phyloP scores from a whole-genome alignment of 2,329 filamentous ascomycete genomes.

The Ilyonectria mors-panacis region DNA sequence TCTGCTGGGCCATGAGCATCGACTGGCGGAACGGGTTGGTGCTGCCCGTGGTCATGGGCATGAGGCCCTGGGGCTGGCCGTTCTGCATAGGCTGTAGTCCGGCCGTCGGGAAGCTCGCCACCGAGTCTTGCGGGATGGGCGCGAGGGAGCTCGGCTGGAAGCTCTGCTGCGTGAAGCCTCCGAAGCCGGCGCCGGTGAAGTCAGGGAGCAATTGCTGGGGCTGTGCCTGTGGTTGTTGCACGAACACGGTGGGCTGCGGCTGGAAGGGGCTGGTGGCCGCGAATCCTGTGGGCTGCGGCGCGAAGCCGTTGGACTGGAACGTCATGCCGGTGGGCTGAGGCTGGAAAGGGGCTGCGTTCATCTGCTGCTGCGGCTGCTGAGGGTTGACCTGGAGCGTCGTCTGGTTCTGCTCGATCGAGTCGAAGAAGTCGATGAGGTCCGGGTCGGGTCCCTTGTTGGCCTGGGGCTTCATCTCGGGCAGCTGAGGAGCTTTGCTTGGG shows the following conservation, averaged over 20 bases:
- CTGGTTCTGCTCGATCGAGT: constrained; percentile 91
- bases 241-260: constrained; percentile 44
- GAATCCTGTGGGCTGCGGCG: constrained; percentile 52
- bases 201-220: constrained; percentile 60
- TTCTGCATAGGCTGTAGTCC: constrained; percentile 41
- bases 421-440: constrained; percentile 95
- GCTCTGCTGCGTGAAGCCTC: constrained; percentile 78
- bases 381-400: constrained; percentile 72
- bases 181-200: constrained; percentile 83
- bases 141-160: constrained; percentile 69
- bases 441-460: constrained; percentile 76
- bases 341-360: constrained; percentile 51
- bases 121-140: constrained; percentile 71
- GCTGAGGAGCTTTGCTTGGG: constrained; percentile 53
- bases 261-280: constrained; percentile 52
- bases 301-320: constrained; percentile 45
- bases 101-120: constrained; percentile 53
- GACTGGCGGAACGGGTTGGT: constrained; percentile 97
- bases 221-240: constrained; percentile 56
- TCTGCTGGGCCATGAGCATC: constrained; percentile 77
- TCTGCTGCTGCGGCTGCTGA: constrained; percentile 55
- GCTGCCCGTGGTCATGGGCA: constrained; percentile 56
- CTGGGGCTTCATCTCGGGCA: constrained; percentile 60
- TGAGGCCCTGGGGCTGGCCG: constrained; percentile 41
- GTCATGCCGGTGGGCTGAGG: constrained; percentile 48